A percentile compares a stretch with the other conserved stretches of the same genome.
Evolutionary conservation across 345 rosid genomes (phyloP).

Genomic region (Kandelia obovata): DNA sequence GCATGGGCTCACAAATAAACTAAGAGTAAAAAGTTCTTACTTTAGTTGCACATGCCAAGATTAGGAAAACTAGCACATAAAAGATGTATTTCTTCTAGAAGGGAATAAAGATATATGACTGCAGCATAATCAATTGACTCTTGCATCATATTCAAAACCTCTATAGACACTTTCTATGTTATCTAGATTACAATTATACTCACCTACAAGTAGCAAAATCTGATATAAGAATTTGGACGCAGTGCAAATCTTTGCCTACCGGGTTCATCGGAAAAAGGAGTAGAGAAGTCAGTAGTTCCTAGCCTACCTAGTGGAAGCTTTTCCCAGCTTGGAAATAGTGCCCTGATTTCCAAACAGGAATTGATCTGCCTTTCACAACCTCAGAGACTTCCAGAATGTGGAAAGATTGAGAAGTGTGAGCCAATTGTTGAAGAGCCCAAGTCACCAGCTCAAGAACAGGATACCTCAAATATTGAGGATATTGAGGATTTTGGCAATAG

Average conservation of each 20-base stretch:
- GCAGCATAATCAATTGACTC: slow-evolving; percentile 7
- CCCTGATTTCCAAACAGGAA: neutral
- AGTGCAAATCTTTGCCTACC: slow-evolving; percentile 92
- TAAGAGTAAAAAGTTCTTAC: neutral
- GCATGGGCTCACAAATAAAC: neutral
- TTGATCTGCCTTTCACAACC: neutral
- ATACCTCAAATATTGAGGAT: slow-evolving; percentile 44
- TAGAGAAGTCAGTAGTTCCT: slow-evolving; percentile 24
- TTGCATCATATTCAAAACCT: slow-evolving; percentile 2
- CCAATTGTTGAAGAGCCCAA: slow-evolving; percentile 92
- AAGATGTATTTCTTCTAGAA: neutral
- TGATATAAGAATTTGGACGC: slow-evolving; percentile 23
- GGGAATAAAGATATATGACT: neutral
- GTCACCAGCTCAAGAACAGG: slow-evolving; percentile 55
- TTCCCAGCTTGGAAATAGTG: slow-evolving; percentile 19
- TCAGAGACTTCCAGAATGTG: neutral
- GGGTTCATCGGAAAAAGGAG: slow-evolving; percentile 66
- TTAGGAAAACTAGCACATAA: neutral
- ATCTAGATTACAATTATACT: too few species aligned
- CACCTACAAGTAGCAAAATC: neutral
- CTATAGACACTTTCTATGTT: neutral
- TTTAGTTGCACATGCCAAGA: neutral
- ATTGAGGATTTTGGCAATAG: slow-evolving; percentile 64
- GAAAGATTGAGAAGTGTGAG: slow-evolving; percentile 27
- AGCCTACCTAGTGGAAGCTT: neutral